Conservation (phyloP, 257 asterid genomes). For the Solanum piurae region DNA sequence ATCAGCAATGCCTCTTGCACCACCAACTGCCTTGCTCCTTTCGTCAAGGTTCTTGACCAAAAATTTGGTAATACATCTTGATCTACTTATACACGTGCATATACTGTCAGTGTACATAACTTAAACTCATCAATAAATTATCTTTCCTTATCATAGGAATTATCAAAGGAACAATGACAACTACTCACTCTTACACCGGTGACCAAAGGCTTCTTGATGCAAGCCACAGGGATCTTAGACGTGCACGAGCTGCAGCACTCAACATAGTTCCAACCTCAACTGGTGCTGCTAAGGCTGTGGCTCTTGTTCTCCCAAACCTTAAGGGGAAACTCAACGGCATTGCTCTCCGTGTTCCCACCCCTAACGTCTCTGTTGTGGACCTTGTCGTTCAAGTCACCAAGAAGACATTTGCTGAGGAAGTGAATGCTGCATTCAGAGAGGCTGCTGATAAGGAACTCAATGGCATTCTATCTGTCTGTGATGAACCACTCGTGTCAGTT, state of each 20-base stretch:
- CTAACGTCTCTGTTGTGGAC: conserved; percentile 89
- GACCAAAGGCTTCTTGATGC: conserved; percentile 98
- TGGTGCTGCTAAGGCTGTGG: conserved; percentile 94
- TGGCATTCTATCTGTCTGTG: conserved; percentile 73
- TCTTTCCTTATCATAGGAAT: conserved; percentile 21
- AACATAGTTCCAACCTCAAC: conserved; percentile 96
- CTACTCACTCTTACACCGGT: conserved; percentile 99
- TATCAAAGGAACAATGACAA: conserved; percentile 98
- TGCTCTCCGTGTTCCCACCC: conserved; percentile 98
- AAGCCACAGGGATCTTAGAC: conserved; percentile 92
- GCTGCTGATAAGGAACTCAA: conserved; percentile 65
- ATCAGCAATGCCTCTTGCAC: conserved; percentile 98
- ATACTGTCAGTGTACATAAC: too few relatives aligned
- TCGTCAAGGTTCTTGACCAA: conserved; percentile 89
- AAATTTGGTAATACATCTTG: conserved; percentile 35
- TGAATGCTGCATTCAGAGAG: conserved; percentile 84
- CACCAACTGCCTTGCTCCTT: conserved; percentile 97
- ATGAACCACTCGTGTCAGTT: conserved; percentile 86
- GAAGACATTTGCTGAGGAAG: conserved; percentile 94
- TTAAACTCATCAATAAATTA: not conserved
- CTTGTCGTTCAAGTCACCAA: conserved; percentile 87
- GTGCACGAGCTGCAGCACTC: conserved; percentile 94
- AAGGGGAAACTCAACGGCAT: conserved; percentile 93
- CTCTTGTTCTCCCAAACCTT: conserved; percentile 84
- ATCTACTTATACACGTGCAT: not conserved